Percentiles rank a stretch among this genome's conserved stretches.
phyloP scores from a whole-genome alignment of 192 early-diverging fungal genomes.

The Rhizoclosmatium globosum region DNA sequence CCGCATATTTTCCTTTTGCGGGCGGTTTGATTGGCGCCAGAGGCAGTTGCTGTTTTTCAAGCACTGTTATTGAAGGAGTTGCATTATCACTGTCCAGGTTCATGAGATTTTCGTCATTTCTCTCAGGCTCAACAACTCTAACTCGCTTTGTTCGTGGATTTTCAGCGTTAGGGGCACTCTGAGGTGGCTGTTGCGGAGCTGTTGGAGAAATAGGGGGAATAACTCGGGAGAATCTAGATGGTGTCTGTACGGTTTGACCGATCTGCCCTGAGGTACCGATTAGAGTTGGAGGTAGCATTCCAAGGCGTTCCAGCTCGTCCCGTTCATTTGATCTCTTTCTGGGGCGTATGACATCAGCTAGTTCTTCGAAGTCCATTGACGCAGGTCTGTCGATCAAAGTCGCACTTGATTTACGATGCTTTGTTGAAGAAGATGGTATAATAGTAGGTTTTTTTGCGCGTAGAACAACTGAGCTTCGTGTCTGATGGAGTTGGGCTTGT shows the following conservation, averaged over 20 bases:
- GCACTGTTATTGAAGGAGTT: not conserved
- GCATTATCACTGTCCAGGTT: not conserved
- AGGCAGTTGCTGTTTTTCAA: not conserved
- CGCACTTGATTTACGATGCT: slow-evolving; percentile 18
- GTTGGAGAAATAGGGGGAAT: slow-evolving; percentile 22
- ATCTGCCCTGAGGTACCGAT: not conserved
- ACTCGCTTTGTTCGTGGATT: slow-evolving; percentile 10
- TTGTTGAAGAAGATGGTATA: slow-evolving; percentile 23
- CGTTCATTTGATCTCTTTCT: slow-evolving; percentile 24
- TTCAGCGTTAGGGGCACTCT: not conserved
- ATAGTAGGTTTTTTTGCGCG: slow-evolving; percentile 23
- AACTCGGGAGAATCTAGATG: not conserved
- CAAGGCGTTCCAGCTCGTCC: slow-evolving; percentile 27
- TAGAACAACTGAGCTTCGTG: slow-evolving; percentile 1
- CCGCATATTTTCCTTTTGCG: slow-evolving; percentile 6
- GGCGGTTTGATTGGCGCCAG: not conserved
- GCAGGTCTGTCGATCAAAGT: not conserved
- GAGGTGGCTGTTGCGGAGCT: not conserved
- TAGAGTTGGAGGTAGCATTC: slow-evolving; percentile 18
- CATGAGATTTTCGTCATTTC: not conserved
- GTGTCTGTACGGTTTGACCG: not conserved
- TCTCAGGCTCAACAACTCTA: slow-evolving; percentile 14
- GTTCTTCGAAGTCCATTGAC: slow-evolving; percentile 6
- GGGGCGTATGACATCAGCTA: slow-evolving; percentile 26
- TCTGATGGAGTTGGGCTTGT: not conserved